These are phyloP conservation scores for Tricholoma flavovirens DNA, from an alignment of 768 basidiomycete species.

Conservation along the genomic window DNA sequence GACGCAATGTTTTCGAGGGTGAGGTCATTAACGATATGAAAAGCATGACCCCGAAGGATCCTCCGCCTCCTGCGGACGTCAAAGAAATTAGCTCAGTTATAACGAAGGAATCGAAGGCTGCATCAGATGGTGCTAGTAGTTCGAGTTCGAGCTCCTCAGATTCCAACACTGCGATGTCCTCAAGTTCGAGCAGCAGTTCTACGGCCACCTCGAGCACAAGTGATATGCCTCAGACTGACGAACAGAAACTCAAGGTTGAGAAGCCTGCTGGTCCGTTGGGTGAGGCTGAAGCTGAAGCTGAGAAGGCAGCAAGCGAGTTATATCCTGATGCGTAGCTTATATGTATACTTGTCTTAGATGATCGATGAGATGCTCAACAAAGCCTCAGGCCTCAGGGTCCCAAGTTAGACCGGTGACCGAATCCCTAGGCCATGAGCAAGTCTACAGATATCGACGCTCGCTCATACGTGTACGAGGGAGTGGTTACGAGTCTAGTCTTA, in stretches of 20 bases:
- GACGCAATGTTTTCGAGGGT: constrained; percentile 65
- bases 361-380: neutral
- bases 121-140: constrained; percentile 2
- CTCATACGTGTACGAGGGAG: no score
- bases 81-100: constrained; percentile 33
- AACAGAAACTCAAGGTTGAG: constrained; percentile 5
- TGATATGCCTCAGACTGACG: neutral
- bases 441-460: no score
- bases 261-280: constrained; percentile 37
- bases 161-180: constrained; percentile 1
- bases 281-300: constrained; percentile 45
- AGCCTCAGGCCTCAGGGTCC: no score
- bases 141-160: neutral
- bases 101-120: neutral
- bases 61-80: constrained; percentile 20
- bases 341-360: neutral
- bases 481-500: no score
- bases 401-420: no score
- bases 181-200: neutral
- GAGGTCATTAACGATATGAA: constrained; percentile 40
- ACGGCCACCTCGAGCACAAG: neutral
- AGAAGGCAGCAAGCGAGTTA: constrained; percentile 49
- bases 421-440: no score
- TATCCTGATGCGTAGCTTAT: constrained; percentile 47
- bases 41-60: constrained; percentile 30